These are phyloP conservation scores for Datisca glomerata DNA, from an alignment of 306 rosid species.

Conservation along the genomic window DNA sequence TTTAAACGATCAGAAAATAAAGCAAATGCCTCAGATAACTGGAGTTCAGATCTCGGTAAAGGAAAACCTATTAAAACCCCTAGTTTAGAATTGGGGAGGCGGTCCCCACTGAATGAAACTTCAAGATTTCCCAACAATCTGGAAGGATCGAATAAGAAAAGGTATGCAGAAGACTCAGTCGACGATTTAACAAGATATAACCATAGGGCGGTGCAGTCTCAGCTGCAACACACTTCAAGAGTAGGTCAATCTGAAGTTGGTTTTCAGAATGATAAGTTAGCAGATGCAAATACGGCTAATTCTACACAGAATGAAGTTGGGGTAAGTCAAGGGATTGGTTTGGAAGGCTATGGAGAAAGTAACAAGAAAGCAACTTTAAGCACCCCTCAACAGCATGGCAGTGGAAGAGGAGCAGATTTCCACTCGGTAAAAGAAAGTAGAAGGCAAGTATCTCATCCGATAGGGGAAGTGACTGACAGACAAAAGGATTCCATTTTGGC, in stretches of 20 bases:
- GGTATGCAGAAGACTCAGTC: constrained; percentile 40
- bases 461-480: constrained; percentile 45
- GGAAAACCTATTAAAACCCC: constrained; percentile 39
- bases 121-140: constrained; percentile 36
- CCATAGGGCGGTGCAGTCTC: constrained; percentile 38
- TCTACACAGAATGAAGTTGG: background rate
- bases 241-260: constrained; percentile 43
- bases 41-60: constrained; percentile 42
- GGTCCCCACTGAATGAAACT: constrained; percentile 35
- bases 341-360: constrained; percentile 60
- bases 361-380: constrained; percentile 39
- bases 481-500: constrained; percentile 39
- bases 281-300: constrained; percentile 36
- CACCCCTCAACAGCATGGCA: constrained; percentile 22
- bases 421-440: constrained; percentile 40
- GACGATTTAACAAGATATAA: constrained; percentile 55
- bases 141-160: constrained; percentile 41
- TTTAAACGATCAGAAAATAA: constrained; percentile 50
- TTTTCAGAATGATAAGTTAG: too few species aligned
- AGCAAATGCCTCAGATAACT: constrained; percentile 38
- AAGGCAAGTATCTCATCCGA: constrained; percentile 38
- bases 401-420: constrained; percentile 33
- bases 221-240: constrained; percentile 37
- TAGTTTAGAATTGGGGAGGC: constrained; percentile 39
- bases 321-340: constrained; percentile 1